A percentile compares a stretch with the other conserved stretches of the same genome.
Evolutionary conservation across 1,139 yeast species (phyloP).

Genomic region (Barnettozyma hawaiiensis): DNA sequence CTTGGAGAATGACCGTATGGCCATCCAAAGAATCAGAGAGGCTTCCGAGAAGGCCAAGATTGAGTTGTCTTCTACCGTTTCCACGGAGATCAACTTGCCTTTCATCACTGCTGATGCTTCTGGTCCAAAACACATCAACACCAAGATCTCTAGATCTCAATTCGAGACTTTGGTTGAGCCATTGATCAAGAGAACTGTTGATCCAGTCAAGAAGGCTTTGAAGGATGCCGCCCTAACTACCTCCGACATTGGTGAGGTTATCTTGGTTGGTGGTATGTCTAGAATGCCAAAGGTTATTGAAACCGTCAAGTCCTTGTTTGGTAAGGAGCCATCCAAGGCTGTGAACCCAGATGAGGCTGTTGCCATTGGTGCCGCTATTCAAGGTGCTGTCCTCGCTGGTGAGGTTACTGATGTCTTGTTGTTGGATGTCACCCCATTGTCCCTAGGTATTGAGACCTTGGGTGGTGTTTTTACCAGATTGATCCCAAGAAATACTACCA

Average conservation of each 20-base stretch:
- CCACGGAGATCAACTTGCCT: constrained; percentile 95
- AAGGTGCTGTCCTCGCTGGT: constrained; percentile 98
- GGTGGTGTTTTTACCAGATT: constrained; percentile 94
- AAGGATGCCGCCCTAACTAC: constrained; percentile 90
- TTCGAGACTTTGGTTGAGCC: constrained; percentile 89
- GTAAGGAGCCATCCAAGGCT: constrained; percentile 95
- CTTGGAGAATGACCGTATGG: constrained; percentile 91
- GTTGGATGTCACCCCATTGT: constrained; percentile 88
- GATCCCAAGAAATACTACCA: constrained; percentile 89
- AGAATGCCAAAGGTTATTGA: constrained; percentile 99
- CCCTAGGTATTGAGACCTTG: constrained; percentile 90
- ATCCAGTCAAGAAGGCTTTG: constrained; percentile 97
- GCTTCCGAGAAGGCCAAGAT: constrained; percentile 99
- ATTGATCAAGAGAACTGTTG: constrained; percentile 85
- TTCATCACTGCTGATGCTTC: constrained; percentile 77
- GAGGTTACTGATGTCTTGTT: constrained; percentile 94
- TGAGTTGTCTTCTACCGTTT: constrained; percentile 88
- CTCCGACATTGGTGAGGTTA: constrained; percentile 88
- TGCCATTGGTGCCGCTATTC: constrained; percentile 99
- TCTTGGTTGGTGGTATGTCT: constrained; percentile 99
- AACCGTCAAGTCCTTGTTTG: constrained; percentile 89
- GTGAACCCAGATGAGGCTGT: constrained; percentile 99
- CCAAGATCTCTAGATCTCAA: constrained; percentile 88
- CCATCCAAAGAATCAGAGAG: constrained; percentile 98
- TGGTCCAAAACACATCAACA: constrained; percentile 98